phyloP scores from a whole-genome alignment of 306 rosid species.

The Glycine tomentella region DNA sequence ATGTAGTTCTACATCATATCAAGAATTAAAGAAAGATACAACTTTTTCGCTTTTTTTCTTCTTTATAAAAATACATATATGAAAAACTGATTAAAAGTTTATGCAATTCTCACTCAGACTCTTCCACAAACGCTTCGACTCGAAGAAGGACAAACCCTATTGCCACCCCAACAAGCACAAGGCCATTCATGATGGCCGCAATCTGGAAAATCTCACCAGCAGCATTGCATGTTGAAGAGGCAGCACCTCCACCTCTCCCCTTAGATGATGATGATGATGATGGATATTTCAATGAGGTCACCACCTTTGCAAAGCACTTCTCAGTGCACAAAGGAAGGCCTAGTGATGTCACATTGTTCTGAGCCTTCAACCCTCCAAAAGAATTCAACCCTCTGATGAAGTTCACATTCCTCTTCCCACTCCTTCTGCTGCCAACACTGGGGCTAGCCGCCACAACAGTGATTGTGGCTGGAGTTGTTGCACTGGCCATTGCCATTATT shows the following conservation, averaged over 20 bases:
- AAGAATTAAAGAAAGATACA: slow-evolving; percentile 49
- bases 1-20: slow-evolving; percentile 44
- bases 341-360: slow-evolving; percentile 62
- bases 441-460: slow-evolving; percentile 52
- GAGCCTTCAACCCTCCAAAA: slow-evolving; percentile 70
- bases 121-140: slow-evolving; percentile 77
- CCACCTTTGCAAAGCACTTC: slow-evolving; percentile 70
- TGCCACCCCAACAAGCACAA: slow-evolving; percentile 79
- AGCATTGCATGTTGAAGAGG: slow-evolving; percentile 73
- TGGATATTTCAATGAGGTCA: slow-evolving; percentile 65
- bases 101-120: slow-evolving; percentile 57
- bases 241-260: slow-evolving; percentile 61
- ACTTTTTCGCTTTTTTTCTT: background rate
- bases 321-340: slow-evolving; percentile 64
- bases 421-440: slow-evolving; percentile 44
- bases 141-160: slow-evolving; percentile 92
- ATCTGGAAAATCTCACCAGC: slow-evolving; percentile 82
- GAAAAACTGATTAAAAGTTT: background rate
- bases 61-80: slow-evolving; percentile 25
- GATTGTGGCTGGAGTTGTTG: slow-evolving; percentile 63
- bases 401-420: slow-evolving; percentile 49
- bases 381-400: slow-evolving; percentile 64
- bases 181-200: slow-evolving; percentile 75
- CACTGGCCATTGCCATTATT: slow-evolving; percentile 66
- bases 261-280: slow-evolving; percentile 12